These are phyloP conservation scores for Pseudofabraea citricarpa DNA, from an alignment of 2,329 filamentous ascomycete genomes.

Conservation along the genomic window DNA sequence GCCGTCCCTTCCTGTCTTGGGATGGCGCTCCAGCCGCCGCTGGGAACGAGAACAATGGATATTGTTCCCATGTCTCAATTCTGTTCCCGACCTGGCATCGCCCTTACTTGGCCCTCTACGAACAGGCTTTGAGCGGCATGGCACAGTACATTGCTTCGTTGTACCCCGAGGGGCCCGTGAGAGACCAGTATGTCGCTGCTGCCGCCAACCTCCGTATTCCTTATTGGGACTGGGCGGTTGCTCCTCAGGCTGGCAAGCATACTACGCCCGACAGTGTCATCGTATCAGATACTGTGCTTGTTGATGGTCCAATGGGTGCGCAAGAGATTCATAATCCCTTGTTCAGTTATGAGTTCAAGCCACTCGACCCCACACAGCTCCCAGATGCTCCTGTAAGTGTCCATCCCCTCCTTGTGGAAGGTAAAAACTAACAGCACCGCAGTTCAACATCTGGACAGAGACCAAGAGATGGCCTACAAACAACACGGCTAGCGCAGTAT, in stretches of 20 bases:
- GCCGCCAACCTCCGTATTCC: constrained; percentile 37
- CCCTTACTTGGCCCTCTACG: constrained; percentile 48
- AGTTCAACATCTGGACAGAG: constrained; percentile 55
- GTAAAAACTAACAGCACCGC: constrained; percentile 1
- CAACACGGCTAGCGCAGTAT: constrained; percentile 38
- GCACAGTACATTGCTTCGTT: constrained; percentile 39
- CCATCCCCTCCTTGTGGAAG: background rate
- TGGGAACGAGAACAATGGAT: constrained; percentile 17
- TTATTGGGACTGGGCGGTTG: constrained; percentile 43
- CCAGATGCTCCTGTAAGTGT: constrained; percentile 52
- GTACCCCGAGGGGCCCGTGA: constrained; percentile 20
- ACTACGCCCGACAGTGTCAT: constrained; percentile 44
- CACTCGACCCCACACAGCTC: constrained; percentile 41
- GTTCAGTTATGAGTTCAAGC: constrained; percentile 44
- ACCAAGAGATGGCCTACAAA: constrained; percentile 52
- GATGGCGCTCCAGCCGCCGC: constrained; percentile 14
- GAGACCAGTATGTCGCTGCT: constrained; percentile 38
- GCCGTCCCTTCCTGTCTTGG: constrained; percentile 19
- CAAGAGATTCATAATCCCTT: constrained; percentile 45
- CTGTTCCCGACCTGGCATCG: constrained; percentile 46
- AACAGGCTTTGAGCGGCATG: constrained; percentile 49
- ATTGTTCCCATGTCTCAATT: constrained; percentile 23
- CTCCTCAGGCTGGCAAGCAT: constrained; percentile 42
- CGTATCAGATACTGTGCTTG: constrained; percentile 36
- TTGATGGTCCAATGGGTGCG: constrained; percentile 47